Conservation (phyloP, 2,329 filamentous ascomycete species). For the Rhynchosporium graminicola region DNA sequence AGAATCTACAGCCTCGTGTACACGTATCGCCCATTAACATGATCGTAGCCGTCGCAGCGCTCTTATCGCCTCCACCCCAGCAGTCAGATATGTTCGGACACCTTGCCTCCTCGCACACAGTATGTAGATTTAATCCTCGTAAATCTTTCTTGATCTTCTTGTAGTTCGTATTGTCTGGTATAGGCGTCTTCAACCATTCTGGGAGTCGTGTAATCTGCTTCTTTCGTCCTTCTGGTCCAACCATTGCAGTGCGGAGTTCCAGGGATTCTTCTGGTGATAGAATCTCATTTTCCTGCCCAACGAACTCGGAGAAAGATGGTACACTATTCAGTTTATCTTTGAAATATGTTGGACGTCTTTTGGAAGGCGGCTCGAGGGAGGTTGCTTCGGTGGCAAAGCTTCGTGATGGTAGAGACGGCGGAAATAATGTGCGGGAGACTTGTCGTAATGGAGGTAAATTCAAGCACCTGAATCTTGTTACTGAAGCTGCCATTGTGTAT, state of each 20-base stretch:
- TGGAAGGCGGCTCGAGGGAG: constrained; percentile 29
- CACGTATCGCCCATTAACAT: constrained; percentile 99
- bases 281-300: constrained; percentile 45
- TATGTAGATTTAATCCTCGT: constrained; percentile 85
- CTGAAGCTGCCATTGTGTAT: constrained; percentile 35
- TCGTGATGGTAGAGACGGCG: constrained; percentile 27
- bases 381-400: constrained; percentile 36
- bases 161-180: constrained; percentile 81
- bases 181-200: constrained; percentile 93
- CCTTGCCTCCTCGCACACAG: constrained; percentile 94
- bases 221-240: constrained; percentile 63
- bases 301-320: constrained; percentile 60
- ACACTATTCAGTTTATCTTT: constrained; percentile 45
- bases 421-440: constrained; percentile 27
- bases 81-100: constrained; percentile 98
- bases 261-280: constrained; percentile 57
- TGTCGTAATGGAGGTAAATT: constrained; percentile 36
- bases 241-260: constrained; percentile 60
- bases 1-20: constrained; percentile 94
- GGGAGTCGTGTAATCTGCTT: constrained; percentile 74
- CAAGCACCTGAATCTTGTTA: constrained; percentile 36
- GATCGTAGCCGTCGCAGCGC: constrained; percentile 91
- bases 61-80: constrained; percentile 90
- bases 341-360: constrained; percentile 41
- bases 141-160: constrained; percentile 95